Base-by-base conservation (phyloP, 768 basidiomycete genomes). In the Kwoniella dendrophila region DNA sequence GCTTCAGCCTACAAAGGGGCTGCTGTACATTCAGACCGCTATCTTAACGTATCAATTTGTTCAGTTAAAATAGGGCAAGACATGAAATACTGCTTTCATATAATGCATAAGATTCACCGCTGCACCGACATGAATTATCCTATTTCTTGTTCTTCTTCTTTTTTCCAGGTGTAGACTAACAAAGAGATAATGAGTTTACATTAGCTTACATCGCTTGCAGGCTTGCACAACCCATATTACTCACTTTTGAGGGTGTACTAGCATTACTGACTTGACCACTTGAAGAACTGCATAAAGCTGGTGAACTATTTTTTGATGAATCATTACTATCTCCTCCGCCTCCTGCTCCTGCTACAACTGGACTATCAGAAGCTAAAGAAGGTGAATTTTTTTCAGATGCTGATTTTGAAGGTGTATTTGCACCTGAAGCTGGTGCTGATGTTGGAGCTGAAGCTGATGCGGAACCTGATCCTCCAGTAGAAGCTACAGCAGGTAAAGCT, bases 131-230 rank as follows among this genome's bases (percentile, higher is more conserved):
- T 32, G 24, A 20, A 30, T 1, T 44, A 44, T 7, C 7, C 56
- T 51, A 63, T 62, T 67, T 67, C 60, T 73, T 76, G 63, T 72
- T 73, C n/a, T 69, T 68, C 71, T 72, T 76, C 68, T 76, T 76
- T 62, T 70, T 72, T 2, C 56, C 59, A 27, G 74, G 69, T 30
- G 69, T 75, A 14, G 61, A 54, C 65, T 44, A 32, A 4, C 11
- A 44, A 12, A 34, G 41, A 20, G 6, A 8, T 5, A 43, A 7
- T 5, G 20, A 43, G 6, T 4, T 24, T 36, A 12, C 18, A 47
- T 47, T 57, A 49, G 33, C 58, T 4, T 11, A 5, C 14, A 14
- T 40, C 57, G 41, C 3, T 22, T 2, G 18, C 18, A n/a, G 29
- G 24, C 22, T 12, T 3, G 20, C 26, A 14, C 30, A 43, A 40